Evolutionary conservation across 768 basidiomycete species (phyloP).

Genomic region (Termitomyces sp.): DNA sequence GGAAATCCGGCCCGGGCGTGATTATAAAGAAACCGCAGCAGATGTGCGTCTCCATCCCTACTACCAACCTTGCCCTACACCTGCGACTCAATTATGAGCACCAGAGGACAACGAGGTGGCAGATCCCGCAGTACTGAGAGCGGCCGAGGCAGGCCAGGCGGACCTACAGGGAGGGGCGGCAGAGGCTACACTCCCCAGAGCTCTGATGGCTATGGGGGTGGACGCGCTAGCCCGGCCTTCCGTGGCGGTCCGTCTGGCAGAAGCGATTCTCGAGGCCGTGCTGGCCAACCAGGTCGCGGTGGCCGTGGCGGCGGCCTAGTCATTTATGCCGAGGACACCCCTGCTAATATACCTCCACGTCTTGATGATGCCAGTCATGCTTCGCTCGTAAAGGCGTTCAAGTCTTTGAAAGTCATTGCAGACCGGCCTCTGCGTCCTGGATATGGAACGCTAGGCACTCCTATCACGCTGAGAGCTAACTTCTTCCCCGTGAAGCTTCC

Average conservation of each 20-base stretch:
- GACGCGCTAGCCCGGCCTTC: constrained; percentile 15
- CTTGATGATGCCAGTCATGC: constrained; percentile 27
- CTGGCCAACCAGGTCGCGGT: constrained; percentile 18
- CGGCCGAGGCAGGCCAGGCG: constrained; percentile 7
- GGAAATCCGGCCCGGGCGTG: not conserved
- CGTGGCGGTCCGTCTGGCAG: constrained; percentile 18
- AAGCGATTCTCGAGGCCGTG: constrained; percentile 19
- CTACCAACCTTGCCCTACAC: constrained; percentile 11
- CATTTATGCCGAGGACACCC: constrained; percentile 32
- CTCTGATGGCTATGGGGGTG: constrained; percentile 13
- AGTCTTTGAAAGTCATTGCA: constrained; percentile 23
- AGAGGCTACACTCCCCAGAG: constrained; percentile 10
- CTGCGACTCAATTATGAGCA: constrained; percentile 14
- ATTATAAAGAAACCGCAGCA: not conserved
- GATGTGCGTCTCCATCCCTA: constrained; percentile 1
- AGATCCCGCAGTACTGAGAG: constrained; percentile 11
- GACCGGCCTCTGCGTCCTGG: constrained; percentile 50
- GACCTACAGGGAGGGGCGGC: constrained; percentile 14
- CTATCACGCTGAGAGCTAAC: constrained; percentile 52
- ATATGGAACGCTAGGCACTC: constrained; percentile 44
- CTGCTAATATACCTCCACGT: constrained; percentile 29
- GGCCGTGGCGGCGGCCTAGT: constrained; percentile 25
- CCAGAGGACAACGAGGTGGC: constrained; percentile 16
- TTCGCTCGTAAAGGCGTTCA: constrained; percentile 34
- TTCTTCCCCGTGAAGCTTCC: constrained; percentile 53